Base-by-base conservation (phyloP, 2,329 filamentous ascomycete genomes). In the Aureobasidium musti region DNA sequence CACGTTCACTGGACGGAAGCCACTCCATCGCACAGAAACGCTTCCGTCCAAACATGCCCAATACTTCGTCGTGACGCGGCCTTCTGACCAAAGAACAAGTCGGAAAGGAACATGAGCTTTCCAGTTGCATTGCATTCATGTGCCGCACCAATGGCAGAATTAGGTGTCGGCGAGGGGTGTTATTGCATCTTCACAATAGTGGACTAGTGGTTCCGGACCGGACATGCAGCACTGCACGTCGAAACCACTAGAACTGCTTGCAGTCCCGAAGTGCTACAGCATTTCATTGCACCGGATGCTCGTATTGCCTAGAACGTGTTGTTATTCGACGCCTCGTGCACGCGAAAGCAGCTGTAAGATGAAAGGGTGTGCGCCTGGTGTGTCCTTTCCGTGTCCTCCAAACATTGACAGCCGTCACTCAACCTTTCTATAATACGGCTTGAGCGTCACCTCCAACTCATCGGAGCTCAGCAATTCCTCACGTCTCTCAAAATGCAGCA, bases 201-300 rank as follows among this genome's bases (percentile, higher is more conserved):
- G 37, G 23, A 47, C 39, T 28, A 61, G 41, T 49, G 57, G 43
- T 49, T 21, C 57, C 30, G 30, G 28, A 35, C 57, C n/a, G 30
- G 28, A 35, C 13, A 10, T 21, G 30, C 57, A 49, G 57, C 41
- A 33, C 23, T 59, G 54, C 54, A 26, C 3, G 21, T 19, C 39
- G 56, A 45, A 28, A 47, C 41, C 54, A 45, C 57, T 39, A 45
- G 33, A 23, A 57, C 19, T 30, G 23, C 33, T 43, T 33, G 39
- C n/a, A 5, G 28, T 61, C 8, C 43, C 57, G 41, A 43, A 61
- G 57, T 61, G 26, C 26, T 33, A 61, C 57, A 37, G 19, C 57
- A 61, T 28, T 14, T 37, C 41, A 28, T 61, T 41, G 30, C 28
- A 37, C 19, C 43, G 28, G 41, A n/a, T 11, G n/a, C 3, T 26